Percentiles rank a stretch among this genome's conserved stretches.
phyloP scores from a whole-genome alignment of 108 stramenopile genomes.

The Epipyxis sp. region DNA sequence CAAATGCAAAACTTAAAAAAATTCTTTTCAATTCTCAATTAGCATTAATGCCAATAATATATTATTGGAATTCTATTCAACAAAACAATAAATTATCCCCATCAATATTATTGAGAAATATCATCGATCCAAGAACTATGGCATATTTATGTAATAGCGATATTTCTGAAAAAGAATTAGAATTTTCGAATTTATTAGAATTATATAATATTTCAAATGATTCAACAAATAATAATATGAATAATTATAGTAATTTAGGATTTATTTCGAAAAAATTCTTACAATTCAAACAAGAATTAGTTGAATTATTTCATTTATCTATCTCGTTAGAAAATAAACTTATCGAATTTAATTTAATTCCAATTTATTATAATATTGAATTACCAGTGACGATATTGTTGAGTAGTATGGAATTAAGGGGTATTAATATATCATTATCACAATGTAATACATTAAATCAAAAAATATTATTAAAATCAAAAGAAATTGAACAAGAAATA shows the following conservation, averaged over 20 bases:
- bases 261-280: background rate
- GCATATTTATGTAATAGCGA: background rate
- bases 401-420: background rate
- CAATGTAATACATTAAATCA: slow-evolving; percentile 35
- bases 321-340: background rate
- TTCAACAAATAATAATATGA: too few species aligned
- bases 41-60: too few species aligned
- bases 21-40: too few species aligned
- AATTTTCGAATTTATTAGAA: background rate
- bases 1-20: too few species aligned
- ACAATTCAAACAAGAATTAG: background rate
- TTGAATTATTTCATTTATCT: background rate
- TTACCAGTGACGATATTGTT: background rate
- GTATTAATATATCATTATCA: background rate
- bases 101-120: too few species aligned
- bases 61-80: too few species aligned
- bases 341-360: background rate
- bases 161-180: background rate
- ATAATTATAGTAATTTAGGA: background rate
- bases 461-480: slow-evolving; percentile 37
- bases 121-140: background rate
- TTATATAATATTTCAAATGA: background rate
- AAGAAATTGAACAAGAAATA: slow-evolving; percentile 36
- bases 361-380: background rate
- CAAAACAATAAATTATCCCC: too few species aligned